Evolutionary conservation across 2,329 filamentous ascomycete genomes (phyloP).

Genomic region (Claviceps monticola): DNA sequence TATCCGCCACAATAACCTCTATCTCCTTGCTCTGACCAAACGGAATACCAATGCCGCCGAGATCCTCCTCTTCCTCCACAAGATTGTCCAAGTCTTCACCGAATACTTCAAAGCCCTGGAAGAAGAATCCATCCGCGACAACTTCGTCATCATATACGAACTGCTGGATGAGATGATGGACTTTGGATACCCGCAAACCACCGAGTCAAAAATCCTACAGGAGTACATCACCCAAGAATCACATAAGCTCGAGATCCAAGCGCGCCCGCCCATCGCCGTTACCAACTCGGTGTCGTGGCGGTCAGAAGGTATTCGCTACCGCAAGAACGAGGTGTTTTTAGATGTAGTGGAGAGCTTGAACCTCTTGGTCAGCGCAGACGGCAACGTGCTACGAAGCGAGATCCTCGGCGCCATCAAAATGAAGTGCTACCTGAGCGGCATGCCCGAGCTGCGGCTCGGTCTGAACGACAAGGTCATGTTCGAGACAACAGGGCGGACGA

Average conservation of each 20-base stretch:
- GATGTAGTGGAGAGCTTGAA: slow-evolving; percentile 96
- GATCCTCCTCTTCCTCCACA: slow-evolving; percentile 94
- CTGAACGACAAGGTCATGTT: slow-evolving; percentile 99
- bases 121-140: slow-evolving; percentile 96
- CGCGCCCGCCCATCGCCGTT: slow-evolving; percentile 89
- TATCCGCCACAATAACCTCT: slow-evolving; percentile 98
- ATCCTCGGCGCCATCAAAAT: slow-evolving; percentile 97
- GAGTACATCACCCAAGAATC: slow-evolving; percentile 99
- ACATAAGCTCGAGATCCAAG: slow-evolving; percentile 94
- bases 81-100: slow-evolving; percentile 96
- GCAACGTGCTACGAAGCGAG: slow-evolving; percentile 90
- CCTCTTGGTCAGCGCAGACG: slow-evolving; percentile 82
- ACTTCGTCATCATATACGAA: slow-evolving; percentile 99
- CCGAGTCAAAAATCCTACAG: slow-evolving; percentile 94
- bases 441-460: slow-evolving; percentile 89
- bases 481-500: slow-evolving; percentile 88
- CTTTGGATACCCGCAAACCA: slow-evolving; percentile 97
- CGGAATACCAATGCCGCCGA: slow-evolving; percentile 98
- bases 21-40: slow-evolving; percentile 93
- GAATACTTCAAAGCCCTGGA: slow-evolving; percentile 99
- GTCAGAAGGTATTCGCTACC: slow-evolving; percentile 93
- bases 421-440: slow-evolving; percentile 98
- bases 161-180: slow-evolving; percentile 99
- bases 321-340: slow-evolving; percentile 98
- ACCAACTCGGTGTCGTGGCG: slow-evolving; percentile 98